A percentile compares a stretch with the other conserved stretches of the same genome.
Evolutionary conservation across 441 rosid species (phyloP).

Genomic region (Melastoma candidum): DNA sequence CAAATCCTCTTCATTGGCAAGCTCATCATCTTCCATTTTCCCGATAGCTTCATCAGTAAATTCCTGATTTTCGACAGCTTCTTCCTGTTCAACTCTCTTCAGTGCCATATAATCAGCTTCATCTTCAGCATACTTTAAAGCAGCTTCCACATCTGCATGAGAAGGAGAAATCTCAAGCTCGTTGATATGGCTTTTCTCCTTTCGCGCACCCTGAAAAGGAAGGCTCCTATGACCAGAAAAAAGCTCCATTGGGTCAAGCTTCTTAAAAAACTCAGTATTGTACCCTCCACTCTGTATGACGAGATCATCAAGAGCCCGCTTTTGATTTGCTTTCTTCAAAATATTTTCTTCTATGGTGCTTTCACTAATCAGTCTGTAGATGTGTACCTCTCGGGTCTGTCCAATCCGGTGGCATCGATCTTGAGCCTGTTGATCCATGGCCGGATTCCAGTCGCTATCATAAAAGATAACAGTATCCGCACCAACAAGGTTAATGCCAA

Average conservation of each 20-base stretch:
- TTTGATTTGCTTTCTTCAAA: conserved; percentile 97
- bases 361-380: conserved; percentile 94
- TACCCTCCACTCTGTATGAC: conserved; percentile 98
- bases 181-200: conserved; percentile 38
- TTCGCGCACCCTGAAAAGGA: conserved; percentile 42
- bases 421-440: conserved; percentile 99
- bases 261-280: conserved; percentile 97
- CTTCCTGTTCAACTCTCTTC: conserved; percentile 97
- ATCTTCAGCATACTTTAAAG: conserved; percentile 94
- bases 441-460: conserved; percentile 99
- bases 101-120: conserved; percentile 99
- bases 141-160: conserved; percentile 98
- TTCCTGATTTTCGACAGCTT: conserved; percentile 99
- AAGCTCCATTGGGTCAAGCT: conserved; percentile 98
- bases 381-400: conserved; percentile 98
- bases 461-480: conserved; percentile 99
- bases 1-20: conserved; percentile 71
- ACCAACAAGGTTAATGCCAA: conserved; percentile 98
- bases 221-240: conserved; percentile 78
- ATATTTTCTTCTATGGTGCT: conserved; percentile 99
- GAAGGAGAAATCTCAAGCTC: conserved; percentile 60
- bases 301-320: conserved; percentile 97
- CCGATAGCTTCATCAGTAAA: conserved; percentile 92
- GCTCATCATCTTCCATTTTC: conserved; percentile 90
- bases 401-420: conserved; percentile 99